Evolutionary conservation across 2,329 filamentous ascomycete genomes (phyloP), one percentile per base, ranked within the genome.

Genomic region (Ceratocystis smalleyi): DNA sequence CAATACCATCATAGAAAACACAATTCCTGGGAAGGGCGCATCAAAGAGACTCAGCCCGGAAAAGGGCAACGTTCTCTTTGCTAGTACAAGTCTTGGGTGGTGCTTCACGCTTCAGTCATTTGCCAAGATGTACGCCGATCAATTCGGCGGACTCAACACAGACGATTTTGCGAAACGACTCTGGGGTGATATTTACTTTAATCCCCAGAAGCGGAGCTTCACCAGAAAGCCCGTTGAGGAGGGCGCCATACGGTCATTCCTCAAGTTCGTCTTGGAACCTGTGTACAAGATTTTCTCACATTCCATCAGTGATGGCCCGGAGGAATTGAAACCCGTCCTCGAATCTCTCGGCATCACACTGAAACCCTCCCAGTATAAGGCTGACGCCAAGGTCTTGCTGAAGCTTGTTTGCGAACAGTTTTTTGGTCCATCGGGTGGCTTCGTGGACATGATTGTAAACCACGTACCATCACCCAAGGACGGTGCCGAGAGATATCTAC

Each of bases 281-380:
- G 91, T 99, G 69, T 99, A 99, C 81, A 99, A 99, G 75, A 81
- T 99, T 51, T 97, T 92, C 73, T 92, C 91, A 17, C 90, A 96
- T 73, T 95, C 91, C 3, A 89, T 99, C 71, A 95, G 91, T 71
- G 88, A 95, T 72, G 92, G 85, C 70, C 88, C 92, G 0, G 86
- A 89, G 64, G 88, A 95, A 69, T 77, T 99, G 66, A 91, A 88
- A 71, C 81, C 81, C 59, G 94, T 91, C 0, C 76, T 99, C 65
- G 84, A 82, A 19, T 84, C 83, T 22, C 78, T 99, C 8, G 90
- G 91, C 12, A 96, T 99, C 70, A 76, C 79, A 22, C 77, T 99
- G 68, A 99, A 97, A 76, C 92, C 94, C 2, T 91, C 90, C 6
- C 91, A 97, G 72, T 89, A 95, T 73, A 94, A 87, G 74, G 83